Evolutionary conservation across 257 asterid species (phyloP).

Genomic region (Misopates orontium): DNA sequence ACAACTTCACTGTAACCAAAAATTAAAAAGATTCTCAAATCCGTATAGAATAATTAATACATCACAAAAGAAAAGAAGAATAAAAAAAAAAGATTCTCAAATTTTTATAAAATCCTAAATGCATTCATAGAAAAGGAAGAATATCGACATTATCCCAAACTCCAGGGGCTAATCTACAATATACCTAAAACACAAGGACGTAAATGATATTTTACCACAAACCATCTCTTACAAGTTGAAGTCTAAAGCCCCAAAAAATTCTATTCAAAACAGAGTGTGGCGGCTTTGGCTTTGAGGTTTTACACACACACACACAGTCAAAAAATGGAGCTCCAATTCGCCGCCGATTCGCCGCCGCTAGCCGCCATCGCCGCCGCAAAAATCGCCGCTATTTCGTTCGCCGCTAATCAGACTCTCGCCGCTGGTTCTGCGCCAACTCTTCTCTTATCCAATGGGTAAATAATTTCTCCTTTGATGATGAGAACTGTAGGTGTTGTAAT

Average conservation of each 20-base stretch:
- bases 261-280: neutral
- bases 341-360: slow-evolving; percentile 74
- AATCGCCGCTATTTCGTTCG: slow-evolving; percentile 49
- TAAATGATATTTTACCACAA: neutral
- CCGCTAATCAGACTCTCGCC: slow-evolving; percentile 40
- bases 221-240: no score
- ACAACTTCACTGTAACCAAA: no score
- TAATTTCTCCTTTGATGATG: neutral
- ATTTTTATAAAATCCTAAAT: no score
- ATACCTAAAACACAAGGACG: neutral
- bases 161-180: neutral
- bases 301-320: no score
- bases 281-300: slow-evolving; percentile 24
- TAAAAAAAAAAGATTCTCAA: no score
- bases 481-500: no score
- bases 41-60: no score
- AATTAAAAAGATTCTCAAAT: no score
- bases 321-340: slow-evolving; percentile 50
- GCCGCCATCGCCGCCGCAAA: slow-evolving; percentile 75
- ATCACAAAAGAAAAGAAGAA: no score
- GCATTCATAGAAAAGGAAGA: no score
- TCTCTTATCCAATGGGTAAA: slow-evolving; percentile 54
- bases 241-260: no score
- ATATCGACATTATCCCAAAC: neutral
- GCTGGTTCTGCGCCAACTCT: slow-evolving; percentile 64